Evolutionary conservation across 2,329 filamentous ascomycete species (phyloP), one percentile per base, ranked within the genome.

Genomic region (Scedosporium apiospermum): DNA sequence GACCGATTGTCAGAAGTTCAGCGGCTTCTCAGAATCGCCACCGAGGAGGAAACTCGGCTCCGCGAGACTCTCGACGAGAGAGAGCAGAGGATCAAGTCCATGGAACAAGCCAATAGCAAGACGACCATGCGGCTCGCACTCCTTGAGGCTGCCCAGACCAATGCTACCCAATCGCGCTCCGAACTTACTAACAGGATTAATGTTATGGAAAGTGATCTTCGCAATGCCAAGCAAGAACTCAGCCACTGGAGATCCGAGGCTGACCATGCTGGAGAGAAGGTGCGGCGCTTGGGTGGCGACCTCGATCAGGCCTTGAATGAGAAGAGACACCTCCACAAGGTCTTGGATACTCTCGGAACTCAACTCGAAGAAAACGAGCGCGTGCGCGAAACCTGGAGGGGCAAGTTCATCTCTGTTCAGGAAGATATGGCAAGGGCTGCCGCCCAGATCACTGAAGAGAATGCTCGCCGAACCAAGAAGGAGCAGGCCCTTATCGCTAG

Each of bases 321-420:
- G 69, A 92, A 90, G 68, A 90, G 88, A 72, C 87, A 88, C 66
- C 79, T 97, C 63, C 86, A 87, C 68, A 86, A 84, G 71, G 86
- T 87, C 34, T 85, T 96, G 63, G 85, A 88, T 65, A 88, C 86
- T 23, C 80, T 96, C 62, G 86, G 87, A 65, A 83, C 83, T 57
- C 92, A 96, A 71, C 84, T 95, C 51, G 88, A 95, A 69, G 93
- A 96, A 76, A 93, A 91, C 69, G 87, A 93, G 70, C 86, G 88
- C 66, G 84, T 96, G 64, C 88, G 92, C 63, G 91, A 96, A 71
- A 86, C 82, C 65, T 93, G 96, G 84, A 88, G 91, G 67, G 80
- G 81, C 72, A 96, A 95, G 74, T 89, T 97, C 69, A 85, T 93
- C 68, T 86, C 86, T 64, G 79, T 99, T 46, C 93, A 98, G 74